phyloP scores from a whole-genome alignment of 1,139 yeast species.

The Suhomyces ambrosiae region DNA sequence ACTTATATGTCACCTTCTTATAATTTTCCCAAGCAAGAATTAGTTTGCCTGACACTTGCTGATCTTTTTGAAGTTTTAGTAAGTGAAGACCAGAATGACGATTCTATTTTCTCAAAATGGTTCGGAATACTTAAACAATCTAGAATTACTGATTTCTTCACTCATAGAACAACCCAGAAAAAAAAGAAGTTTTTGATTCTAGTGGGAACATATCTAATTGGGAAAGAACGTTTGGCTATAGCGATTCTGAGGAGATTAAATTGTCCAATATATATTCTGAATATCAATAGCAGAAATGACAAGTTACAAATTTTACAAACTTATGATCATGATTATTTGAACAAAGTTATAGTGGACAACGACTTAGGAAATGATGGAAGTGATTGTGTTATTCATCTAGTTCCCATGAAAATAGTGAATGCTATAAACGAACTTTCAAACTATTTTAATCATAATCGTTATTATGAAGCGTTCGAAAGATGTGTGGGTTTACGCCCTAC shows the following conservation, averaged over 20 bases:
- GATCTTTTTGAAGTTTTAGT: conserved; percentile 50
- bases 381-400: conserved; percentile 69
- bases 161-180: conserved; percentile 16
- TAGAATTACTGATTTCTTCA: conserved; percentile 50
- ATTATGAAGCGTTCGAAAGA: conserved; percentile 50
- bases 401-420: conserved; percentile 58
- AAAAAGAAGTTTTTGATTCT: conserved; percentile 57
- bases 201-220: conserved; percentile 91
- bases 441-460: conserved; percentile 54
- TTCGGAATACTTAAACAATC: conserved; percentile 42
- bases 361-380: conserved; percentile 36
- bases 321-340: conserved; percentile 36
- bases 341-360: conserved; percentile 32
- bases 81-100: conserved; percentile 20
- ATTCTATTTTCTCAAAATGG: conserved; percentile 35
- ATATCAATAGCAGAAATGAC: conserved; percentile 51
- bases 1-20: conserved; percentile 79
- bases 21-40: conserved; percentile 74
- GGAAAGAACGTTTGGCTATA: conserved; percentile 84
- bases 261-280: conserved; percentile 53
- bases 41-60: conserved; percentile 62
- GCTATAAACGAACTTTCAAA: conserved; percentile 39
- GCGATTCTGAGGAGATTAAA: conserved; percentile 58
- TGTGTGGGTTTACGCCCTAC: conserved; percentile 76
- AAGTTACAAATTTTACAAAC: conserved; percentile 45